Percentiles rank a stretch among this genome's conserved stretches.
Conservation (phyloP, 495 filamentous ascomycete species). For the Aspergillus sparsus region DNA sequence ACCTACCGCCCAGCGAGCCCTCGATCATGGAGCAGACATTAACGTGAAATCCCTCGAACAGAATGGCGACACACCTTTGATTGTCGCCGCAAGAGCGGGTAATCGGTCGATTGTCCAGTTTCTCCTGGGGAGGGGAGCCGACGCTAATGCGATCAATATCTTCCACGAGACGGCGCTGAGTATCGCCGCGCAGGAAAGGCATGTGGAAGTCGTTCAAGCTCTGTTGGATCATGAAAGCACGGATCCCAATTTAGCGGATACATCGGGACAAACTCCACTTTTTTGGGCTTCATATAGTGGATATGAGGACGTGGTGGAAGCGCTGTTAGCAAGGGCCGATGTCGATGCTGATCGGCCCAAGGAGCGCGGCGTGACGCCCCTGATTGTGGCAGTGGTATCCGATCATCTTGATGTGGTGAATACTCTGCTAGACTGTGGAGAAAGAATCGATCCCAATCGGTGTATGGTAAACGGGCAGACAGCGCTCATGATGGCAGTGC, state of each 20-base stretch:
- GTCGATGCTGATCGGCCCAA: background rate
- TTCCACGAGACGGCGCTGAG: slow-evolving; percentile 1
- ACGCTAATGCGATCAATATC: background rate
- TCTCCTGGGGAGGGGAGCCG: background rate
- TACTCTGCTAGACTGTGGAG: background rate
- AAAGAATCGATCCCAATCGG: background rate
- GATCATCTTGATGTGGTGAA: background rate
- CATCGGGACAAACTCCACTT: background rate
- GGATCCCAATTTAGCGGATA: background rate
- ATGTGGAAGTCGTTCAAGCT: background rate
- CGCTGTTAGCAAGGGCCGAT: background rate
- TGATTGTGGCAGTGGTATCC: background rate
- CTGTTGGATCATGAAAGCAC: background rate
- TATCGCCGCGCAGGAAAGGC: background rate
- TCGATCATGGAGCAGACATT: background rate
- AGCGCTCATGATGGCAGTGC: background rate
- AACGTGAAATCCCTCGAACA: background rate
- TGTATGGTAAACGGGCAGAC: background rate
- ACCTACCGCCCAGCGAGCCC: background rate
- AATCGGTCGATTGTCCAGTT: background rate
- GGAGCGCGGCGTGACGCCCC: background rate
- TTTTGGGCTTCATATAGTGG: background rate
- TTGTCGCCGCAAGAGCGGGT: background rate
- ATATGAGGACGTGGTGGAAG: background rate
- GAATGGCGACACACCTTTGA: background rate